phyloP scores from a whole-genome alignment of 305 asterid genomes.

The Euphrasia arctica region DNA sequence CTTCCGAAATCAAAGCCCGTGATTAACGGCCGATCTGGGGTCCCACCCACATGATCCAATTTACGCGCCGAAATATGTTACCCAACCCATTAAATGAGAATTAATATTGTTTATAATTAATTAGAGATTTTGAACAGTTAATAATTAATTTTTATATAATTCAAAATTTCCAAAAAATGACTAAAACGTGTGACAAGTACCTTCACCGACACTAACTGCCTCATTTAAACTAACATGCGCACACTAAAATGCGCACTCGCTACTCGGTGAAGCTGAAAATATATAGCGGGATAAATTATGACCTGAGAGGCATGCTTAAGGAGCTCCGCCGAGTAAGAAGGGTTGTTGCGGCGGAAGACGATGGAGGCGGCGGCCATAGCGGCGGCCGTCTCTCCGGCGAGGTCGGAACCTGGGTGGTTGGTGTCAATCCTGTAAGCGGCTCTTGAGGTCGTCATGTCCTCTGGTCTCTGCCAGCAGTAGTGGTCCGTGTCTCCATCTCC shows the following conservation, averaged over 20 bases:
- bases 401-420: constrained; percentile 90
- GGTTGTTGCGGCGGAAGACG: constrained; percentile 73
- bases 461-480: constrained; percentile 98
- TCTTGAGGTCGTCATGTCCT: constrained; percentile 95
- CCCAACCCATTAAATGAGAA: constrained; percentile 11
- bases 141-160: too few species aligned
- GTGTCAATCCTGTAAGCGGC: constrained; percentile 79
- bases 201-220: constrained; percentile 60
- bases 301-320: constrained; percentile 87
- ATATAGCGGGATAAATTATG: not conserved
- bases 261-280: not conserved
- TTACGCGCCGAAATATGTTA: constrained; percentile 50
- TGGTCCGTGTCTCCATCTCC: constrained; percentile 99
- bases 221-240: constrained; percentile 53
- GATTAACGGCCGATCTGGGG: constrained; percentile 2
- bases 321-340: constrained; percentile 69
- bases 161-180: too few species aligned
- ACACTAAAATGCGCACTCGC: constrained; percentile 24
- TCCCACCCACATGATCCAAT: constrained; percentile 37
- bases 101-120: too few species aligned
- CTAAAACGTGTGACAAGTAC: too few species aligned
- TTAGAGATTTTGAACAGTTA: too few species aligned
- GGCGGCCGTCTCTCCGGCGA: constrained; percentile 98
- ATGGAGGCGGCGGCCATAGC: constrained; percentile 99
- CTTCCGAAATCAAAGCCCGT: constrained; percentile 12